Percentiles rank a stretch among this genome's conserved stretches.
Conservation (phyloP, 2,329 filamentous ascomycete genomes). For the Boeremia lycopersici region DNA sequence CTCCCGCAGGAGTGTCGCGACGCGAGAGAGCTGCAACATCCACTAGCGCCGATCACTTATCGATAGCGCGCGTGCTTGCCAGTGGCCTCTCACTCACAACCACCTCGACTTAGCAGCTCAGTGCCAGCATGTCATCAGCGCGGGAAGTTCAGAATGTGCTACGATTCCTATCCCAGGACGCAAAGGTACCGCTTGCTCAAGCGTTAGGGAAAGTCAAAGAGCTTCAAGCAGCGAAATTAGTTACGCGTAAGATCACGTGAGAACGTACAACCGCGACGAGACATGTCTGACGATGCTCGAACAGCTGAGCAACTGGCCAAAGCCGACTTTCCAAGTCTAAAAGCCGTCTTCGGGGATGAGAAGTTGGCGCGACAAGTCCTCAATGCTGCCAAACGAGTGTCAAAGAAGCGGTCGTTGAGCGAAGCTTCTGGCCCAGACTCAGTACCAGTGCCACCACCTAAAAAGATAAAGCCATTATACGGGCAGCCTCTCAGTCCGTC, state of each 20-base stretch:
- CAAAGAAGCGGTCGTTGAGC: constrained; percentile 60
- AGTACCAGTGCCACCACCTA: constrained; percentile 38
- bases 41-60: constrained; percentile 15
- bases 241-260: constrained; percentile 54
- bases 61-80: constrained; percentile 21
- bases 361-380: constrained; percentile 63
- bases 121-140: constrained; percentile 37
- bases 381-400: constrained; percentile 62
- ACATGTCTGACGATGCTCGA: constrained; percentile 18
- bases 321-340: constrained; percentile 51
- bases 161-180: constrained; percentile 64
- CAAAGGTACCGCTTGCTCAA: constrained; percentile 60
- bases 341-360: constrained; percentile 56
- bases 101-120: neutral
- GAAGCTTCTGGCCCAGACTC: constrained; percentile 19
- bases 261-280: constrained; percentile 23
- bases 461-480: constrained; percentile 43
- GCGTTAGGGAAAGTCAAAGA: constrained; percentile 62
- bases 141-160: constrained; percentile 55
- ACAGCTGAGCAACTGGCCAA: constrained; percentile 58
- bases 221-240: constrained; percentile 58
- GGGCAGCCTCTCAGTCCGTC: constrained; percentile 52
- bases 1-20: constrained; percentile 13
- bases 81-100: constrained; percentile 1
- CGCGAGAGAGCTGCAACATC: constrained; percentile 5